Evolutionary conservation across 2,329 filamentous ascomycete genomes (phyloP).

Genomic region (Fusarium sp.): DNA sequence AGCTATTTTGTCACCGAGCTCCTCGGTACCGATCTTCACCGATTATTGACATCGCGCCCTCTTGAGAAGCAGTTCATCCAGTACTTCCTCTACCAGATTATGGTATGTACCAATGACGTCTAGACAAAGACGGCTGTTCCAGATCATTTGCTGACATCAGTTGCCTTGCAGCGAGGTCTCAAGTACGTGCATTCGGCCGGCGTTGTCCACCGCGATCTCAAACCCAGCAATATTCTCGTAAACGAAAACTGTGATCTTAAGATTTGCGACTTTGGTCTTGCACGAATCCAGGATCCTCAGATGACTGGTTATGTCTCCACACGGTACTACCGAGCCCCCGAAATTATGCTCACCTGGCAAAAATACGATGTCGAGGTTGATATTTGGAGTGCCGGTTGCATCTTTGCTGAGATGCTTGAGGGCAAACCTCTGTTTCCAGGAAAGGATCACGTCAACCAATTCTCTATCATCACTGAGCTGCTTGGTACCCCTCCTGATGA

Average conservation of each 20-base stretch:
- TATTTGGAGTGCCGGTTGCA: conserved; percentile 99
- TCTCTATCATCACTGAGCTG: conserved; percentile 98
- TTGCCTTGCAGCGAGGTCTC: conserved; percentile 77
- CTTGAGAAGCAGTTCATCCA: conserved; percentile 99
- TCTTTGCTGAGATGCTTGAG: conserved; percentile 99
- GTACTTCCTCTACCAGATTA: conserved; percentile 99
- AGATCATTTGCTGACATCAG: conserved; percentile 21
- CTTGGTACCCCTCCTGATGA: conserved; percentile 96
- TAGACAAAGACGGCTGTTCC: not conserved
- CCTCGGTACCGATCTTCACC: conserved; percentile 94
- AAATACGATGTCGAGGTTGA: conserved; percentile 99
- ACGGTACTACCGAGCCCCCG: conserved; percentile 96
- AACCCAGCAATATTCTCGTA: conserved; percentile 98
- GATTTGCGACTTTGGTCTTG: conserved; percentile 98
- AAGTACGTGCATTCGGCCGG: conserved; percentile 99
- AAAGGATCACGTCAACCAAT: conserved; percentile 99
- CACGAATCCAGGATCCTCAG: conserved; percentile 97
- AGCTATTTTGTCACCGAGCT: conserved; percentile 99
- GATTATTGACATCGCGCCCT: conserved; percentile 92
- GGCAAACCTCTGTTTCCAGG: conserved; percentile 98
- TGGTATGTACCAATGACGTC: conserved; percentile 69
- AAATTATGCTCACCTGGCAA: conserved; percentile 99
- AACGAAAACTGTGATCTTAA: conserved; percentile 99
- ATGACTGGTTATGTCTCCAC: conserved; percentile 99
- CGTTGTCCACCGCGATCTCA: conserved; percentile 96